phyloP scores from a whole-genome alignment of 345 rosid species.

The Eucalyptus marginata region DNA sequence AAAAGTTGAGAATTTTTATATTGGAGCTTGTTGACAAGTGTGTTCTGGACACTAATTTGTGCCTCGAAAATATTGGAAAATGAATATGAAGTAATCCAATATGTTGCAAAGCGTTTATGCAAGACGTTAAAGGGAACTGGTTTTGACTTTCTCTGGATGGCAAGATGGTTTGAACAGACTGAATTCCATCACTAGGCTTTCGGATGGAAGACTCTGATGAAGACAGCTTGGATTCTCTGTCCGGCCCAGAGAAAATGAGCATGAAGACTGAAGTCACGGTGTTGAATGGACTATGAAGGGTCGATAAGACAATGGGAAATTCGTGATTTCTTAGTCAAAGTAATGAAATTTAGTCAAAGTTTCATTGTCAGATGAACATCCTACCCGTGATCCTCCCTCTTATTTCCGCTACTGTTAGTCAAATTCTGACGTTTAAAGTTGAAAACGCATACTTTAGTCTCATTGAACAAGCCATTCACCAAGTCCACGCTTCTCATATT shows the following conservation, averaged over 20 bases:
- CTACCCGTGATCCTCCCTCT: not conserved
- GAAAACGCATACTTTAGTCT: not conserved
- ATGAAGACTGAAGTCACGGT: not conserved
- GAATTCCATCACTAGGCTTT: not conserved
- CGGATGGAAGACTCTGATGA: not conserved
- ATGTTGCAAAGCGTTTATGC: rapidly evolving
- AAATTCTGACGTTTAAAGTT: not conserved
- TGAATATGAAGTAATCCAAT: not conserved
- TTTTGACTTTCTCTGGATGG: not conserved
- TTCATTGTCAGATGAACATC: not conserved
- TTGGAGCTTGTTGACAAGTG: not conserved
- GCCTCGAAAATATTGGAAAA: not conserved
- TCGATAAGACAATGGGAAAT: not conserved
- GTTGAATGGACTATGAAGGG: not conserved
- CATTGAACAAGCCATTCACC: not conserved
- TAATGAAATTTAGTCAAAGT: not conserved
- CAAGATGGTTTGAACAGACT: not conserved
- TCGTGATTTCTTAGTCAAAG: not conserved
- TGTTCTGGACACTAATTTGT: not conserved
- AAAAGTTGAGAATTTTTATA: not conserved
- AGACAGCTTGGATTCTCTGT: not conserved
- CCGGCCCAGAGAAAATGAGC: not conserved
- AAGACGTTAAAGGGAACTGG: not conserved
- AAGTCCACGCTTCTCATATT: not conserved
- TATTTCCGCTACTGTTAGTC: not conserved